Conservation (phyloP, 2,329 filamentous ascomycete species). For the Colletotrichum sp. region DNA sequence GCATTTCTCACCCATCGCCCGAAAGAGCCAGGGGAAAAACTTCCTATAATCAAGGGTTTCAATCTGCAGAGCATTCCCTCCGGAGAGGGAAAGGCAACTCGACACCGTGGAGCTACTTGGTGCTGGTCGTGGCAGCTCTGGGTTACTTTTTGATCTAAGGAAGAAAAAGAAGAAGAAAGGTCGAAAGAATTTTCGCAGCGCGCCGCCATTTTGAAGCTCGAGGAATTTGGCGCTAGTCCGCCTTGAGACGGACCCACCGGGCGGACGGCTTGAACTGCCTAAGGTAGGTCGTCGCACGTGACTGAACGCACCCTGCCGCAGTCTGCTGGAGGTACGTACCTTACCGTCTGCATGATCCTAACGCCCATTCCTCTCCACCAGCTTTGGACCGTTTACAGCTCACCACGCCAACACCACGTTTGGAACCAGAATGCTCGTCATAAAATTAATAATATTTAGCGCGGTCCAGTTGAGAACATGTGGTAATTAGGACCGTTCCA, state of each 20-base stretch:
- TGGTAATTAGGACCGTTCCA: neutral
- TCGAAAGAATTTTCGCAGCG: constrained; percentile 31
- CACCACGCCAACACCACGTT: neutral
- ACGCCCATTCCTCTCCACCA: neutral
- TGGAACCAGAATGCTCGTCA: neutral
- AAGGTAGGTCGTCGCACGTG: neutral
- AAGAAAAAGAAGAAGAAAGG: constrained; percentile 47
- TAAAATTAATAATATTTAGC: neutral
- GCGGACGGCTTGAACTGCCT: neutral
- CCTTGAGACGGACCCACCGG: neutral
- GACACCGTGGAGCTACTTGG: constrained; percentile 60
- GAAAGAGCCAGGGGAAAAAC: constrained; percentile 53
- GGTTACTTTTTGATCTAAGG: constrained; percentile 65
- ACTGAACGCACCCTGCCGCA: neutral
- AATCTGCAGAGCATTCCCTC: constrained; percentile 62
- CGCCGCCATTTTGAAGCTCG: neutral
- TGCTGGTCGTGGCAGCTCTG: constrained; percentile 70
- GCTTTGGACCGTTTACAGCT: neutral
- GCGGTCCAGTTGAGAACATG: neutral
- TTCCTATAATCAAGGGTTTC: constrained; percentile 68
- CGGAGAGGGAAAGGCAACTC: constrained; percentile 60
- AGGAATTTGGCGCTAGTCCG: constrained; percentile 25
- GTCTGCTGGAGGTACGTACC: neutral
- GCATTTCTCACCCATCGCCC: constrained; percentile 60
- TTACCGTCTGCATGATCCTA: neutral